Base-by-base conservation (phyloP, 805 yeast genomes). In the Wickerhamiella azyma region DNA sequence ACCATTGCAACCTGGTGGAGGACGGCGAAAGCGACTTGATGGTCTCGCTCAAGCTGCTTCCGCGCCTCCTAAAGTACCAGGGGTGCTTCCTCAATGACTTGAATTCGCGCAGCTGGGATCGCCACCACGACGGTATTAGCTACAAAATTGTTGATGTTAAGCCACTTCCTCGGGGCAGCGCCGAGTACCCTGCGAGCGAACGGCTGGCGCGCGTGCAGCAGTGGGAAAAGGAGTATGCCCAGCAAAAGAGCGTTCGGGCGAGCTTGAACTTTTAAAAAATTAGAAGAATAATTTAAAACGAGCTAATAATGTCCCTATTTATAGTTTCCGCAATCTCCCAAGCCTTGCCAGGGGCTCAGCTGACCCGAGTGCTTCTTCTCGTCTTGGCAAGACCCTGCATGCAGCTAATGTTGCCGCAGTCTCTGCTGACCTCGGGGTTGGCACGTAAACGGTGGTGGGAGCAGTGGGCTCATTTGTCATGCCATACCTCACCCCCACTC, bases 111-210 rank as follows among this genome's bases (percentile, higher is more conserved):
- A 62, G 75, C 3, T 89, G 97, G 96, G 58, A 60, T 1, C 57
- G 68, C 9, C 63, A 63, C 6, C 98, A 89, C 59, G 85, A 82
- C 57, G 98, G 98, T 1, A 71, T 78, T 39, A 81, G 94, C 35
- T 68, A 71, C 47, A 77, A 80, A 4, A 66, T 92, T 2, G 74
- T 72, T 52, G 66, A 64, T 42, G 77, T 77, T 38, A 66, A 67
- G 53, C 58, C 54, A 41, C 47, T 60, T 16, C 50, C 58, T 9
- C 38, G 45, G 13, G 67, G 66, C 18, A 50, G 48, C 36, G 64
- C 68, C 1, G 60, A 60, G 36, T 50, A 39, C 18, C 65, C 50
- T 1, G 26, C 26, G 11, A 18, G 43, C 17, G 47, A 41, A 26
- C 26, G 52, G 48, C 32, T 42, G 2, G 35, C 26, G 17, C 40